phyloP scores from a whole-genome alignment of 371 early-diverging fungal species.

The Mucor saturninus region DNA sequence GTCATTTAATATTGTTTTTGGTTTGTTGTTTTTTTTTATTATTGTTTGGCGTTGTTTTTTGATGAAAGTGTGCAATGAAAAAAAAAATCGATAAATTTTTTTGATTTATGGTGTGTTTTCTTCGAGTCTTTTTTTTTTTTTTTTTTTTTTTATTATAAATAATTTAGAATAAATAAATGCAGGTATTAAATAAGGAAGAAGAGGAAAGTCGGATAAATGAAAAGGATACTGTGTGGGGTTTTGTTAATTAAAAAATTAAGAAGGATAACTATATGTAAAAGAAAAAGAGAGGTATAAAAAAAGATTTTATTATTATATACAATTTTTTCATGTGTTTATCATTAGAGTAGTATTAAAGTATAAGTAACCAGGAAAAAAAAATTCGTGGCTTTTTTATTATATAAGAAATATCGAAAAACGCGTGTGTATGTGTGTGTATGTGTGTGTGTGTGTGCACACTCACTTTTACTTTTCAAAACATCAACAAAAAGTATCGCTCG shows the following conservation, averaged over 20 bases:
- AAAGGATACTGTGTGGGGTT: constrained; percentile 3
- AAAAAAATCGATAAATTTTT: neutral
- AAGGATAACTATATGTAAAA: neutral
- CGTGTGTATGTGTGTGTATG: neutral
- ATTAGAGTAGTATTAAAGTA: neutral
- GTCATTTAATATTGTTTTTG: neutral
- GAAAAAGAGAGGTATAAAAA: neutral
- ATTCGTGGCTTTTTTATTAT: constrained; percentile 9
- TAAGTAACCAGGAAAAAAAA: neutral
- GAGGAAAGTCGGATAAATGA: neutral
- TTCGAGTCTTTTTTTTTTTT: no score
- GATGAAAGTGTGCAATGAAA: neutral
- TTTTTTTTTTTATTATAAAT: constrained; percentile 6
- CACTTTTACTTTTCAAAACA: neutral
- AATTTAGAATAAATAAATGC: neutral
- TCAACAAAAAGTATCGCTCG: constrained; percentile 4
- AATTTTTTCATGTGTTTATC: constrained; percentile 5
- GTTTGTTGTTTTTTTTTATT: constrained; percentile 11
- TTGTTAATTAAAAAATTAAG: neutral
- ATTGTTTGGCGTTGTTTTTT: neutral
- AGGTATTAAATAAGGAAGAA: neutral
- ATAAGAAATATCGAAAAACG: constrained; percentile 8
- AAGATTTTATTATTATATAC: neutral
- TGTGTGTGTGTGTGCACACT: neutral
- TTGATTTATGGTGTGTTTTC: neutral